Base-by-base conservation (phyloP, 768 basidiomycete species). In the Cantharellus cinnabarinus region DNA sequence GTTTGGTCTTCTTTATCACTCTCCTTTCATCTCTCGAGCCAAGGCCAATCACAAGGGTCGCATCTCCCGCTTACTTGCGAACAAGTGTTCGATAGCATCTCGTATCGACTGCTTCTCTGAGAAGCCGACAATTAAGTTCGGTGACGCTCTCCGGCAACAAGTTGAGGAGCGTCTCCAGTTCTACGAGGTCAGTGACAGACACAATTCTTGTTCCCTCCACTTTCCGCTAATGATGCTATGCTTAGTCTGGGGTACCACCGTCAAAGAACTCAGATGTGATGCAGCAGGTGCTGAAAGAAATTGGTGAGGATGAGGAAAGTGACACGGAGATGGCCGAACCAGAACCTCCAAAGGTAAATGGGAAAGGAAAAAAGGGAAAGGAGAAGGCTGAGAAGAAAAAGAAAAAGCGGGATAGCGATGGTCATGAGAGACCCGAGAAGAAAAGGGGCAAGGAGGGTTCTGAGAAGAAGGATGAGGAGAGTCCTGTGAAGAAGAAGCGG, bases 1-100 rank as follows among this genome's bases (percentile, higher is more conserved):
- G 88, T 98, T 97, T 67, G 94, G 94, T 67, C 78, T 98, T n/a
- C 77, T 98, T 64, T 98, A 93, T 71, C 91, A 98, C 72, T 93
- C 91, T 20, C 77, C 90, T 1, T 97, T 95, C 74, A 97, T 98
- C 68, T 91, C 90, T 5, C 86, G 91, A 50, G 94, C 94, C 3
- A 88, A 83, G 15, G 77, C 89, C 50, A 94, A 91, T 71, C 81
- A 87, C 76, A 98, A 97, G 75, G 94, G 94, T 5, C 84, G 94
- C 59, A 97, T 97, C 68, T 95, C 93, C 2, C 83, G 94, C n/a
- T 98, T 97, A 79, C 76, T 98, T 4, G 94, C 94, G 42, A 98
- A 98, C 78, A 98, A 98, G 72, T 91, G 89, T 68, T 93, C 91
- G 59, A 97, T 98, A 65, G 94, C 94, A 2, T 87, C 89, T 14